Base-by-base conservation (phyloP, 768 basidiomycete species). In the Amanita brunnescens region DNA sequence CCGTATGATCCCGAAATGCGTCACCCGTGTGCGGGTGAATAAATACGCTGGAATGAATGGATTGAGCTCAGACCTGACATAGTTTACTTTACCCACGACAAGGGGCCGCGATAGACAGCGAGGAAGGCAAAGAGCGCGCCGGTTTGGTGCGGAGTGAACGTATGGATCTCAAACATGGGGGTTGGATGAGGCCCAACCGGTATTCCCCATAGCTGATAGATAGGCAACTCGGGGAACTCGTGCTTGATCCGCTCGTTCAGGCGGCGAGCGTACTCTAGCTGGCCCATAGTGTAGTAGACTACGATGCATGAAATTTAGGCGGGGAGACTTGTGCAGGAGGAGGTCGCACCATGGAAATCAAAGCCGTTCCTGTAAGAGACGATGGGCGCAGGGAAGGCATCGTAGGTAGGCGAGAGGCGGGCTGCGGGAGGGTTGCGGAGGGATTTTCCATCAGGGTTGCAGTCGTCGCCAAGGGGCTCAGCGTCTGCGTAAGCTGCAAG, bases 141-240 rank as follows among this genome's bases (percentile, higher is more conserved):
- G 0, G 81, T 85, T 59, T 86, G 78, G 56, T 80, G 81, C 8
- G 84, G 84, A 29, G 58, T 78, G 63, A 80, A 79, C 1, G 77
- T 79, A 59, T 87, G 79, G 53, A 85, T 75, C 61, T 87, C 77
- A 58, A 86, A 87, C 83, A 85, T 85, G 6, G 81, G 74, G 7
- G 77, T 78, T 0, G 85, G 80, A 57, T 87, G 85, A 0, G 83
- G 85, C 1, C 80, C 79, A 35, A 85, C 66, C 2, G 85, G 72
- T 32, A 66, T 75, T 51, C 85, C 83, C 78, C 76, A 82, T 56
- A 85, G 69, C 43, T 60, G 71, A 61, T 79, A 82, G 35, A 85
- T 76, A 30, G 78, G 75, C 24, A 86, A 83, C 74, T 87, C 85
- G 24, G 84, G 84, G 62, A 85, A 86, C 58, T 87, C 85, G 50